Conservation (phyloP, 331 rosid species). For the Malus hybrid region DNA sequence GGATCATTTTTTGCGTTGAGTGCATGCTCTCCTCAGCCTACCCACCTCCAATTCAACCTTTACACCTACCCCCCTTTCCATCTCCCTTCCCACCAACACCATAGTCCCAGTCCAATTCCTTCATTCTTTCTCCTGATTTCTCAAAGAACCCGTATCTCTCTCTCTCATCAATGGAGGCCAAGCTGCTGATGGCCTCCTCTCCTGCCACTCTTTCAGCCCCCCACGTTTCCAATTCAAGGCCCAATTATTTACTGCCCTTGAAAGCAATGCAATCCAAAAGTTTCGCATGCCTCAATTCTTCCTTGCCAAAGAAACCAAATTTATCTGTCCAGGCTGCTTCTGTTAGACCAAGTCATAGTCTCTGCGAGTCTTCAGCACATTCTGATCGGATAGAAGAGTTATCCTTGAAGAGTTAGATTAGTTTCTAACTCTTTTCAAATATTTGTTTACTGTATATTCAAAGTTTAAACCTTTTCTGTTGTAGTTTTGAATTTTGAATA, state of each 20-base stretch:
- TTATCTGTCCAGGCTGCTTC: slow-evolving; percentile 21
- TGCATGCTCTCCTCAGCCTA: neutral
- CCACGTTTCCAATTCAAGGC: slow-evolving; percentile 8
- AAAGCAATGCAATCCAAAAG: neutral
- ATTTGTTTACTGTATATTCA: too few relatives aligned
- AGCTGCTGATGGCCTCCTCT: slow-evolving; percentile 24
- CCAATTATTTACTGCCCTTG: slow-evolving; percentile 19
- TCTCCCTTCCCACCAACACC: neutral
- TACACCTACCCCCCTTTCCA: neutral
- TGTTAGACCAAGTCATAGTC: too few relatives aligned
- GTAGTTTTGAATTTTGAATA: too few relatives aligned
- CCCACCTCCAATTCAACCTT: neutral
- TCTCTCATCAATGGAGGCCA: slow-evolving; percentile 32
- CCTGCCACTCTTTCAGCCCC: slow-evolving; percentile 6
- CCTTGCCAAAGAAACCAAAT: slow-evolving; percentile 1
- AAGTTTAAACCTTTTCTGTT: too few relatives aligned
- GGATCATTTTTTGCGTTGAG: neutral
- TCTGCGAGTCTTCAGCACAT: too few relatives aligned
- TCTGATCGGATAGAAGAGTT: too few relatives aligned
- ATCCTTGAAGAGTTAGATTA: too few relatives aligned
- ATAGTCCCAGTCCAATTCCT: neutral
- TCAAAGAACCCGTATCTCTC: neutral
- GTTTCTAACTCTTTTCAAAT: too few relatives aligned
- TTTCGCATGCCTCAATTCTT: neutral
- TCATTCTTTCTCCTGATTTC: neutral